Percentiles rank a stretch among this genome's conserved stretches.
Evolutionary conservation across 345 rosid genomes (phyloP).

Genomic region (Trapa incisa): DNA sequence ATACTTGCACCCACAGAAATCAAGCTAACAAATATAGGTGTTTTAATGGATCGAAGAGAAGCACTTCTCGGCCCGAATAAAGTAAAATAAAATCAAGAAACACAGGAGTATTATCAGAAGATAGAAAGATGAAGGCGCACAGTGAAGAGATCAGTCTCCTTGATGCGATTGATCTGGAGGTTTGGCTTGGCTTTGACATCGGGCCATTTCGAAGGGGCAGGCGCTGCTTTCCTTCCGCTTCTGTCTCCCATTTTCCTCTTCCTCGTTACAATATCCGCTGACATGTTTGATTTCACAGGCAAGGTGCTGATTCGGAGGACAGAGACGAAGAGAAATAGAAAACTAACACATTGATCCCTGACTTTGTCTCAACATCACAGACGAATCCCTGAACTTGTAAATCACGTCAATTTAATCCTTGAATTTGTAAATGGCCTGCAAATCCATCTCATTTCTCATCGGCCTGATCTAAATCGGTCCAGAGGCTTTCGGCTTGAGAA

Average conservation of each 20-base stretch:
- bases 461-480: not conserved
- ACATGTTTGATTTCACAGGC: not conserved
- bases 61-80: not conserved
- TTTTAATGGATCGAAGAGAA: not conserved
- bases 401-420: not conserved
- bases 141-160: conserved; percentile 34
- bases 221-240: conserved; percentile 6
- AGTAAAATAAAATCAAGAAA: not conserved
- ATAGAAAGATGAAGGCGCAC: conserved; percentile 8
- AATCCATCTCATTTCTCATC: not conserved
- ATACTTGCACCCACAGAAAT: not conserved
- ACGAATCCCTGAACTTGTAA: not conserved
- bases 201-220: conserved; percentile 23
- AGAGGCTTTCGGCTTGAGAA: no score
- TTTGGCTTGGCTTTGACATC: conserved; percentile 22
- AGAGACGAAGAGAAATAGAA: not conserved
- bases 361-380: not conserved
- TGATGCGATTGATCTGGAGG: conserved; percentile 22
- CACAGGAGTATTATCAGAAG: not conserved
- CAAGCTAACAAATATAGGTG: not conserved
- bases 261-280: not conserved
- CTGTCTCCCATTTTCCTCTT: conserved; percentile 14
- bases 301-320: not conserved
- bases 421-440: not conserved
- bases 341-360: not conserved